These are phyloP conservation scores for Xylariaceae sp. DNA, from an alignment of 2,329 filamentous ascomycete genomes.

Conservation along the genomic window DNA sequence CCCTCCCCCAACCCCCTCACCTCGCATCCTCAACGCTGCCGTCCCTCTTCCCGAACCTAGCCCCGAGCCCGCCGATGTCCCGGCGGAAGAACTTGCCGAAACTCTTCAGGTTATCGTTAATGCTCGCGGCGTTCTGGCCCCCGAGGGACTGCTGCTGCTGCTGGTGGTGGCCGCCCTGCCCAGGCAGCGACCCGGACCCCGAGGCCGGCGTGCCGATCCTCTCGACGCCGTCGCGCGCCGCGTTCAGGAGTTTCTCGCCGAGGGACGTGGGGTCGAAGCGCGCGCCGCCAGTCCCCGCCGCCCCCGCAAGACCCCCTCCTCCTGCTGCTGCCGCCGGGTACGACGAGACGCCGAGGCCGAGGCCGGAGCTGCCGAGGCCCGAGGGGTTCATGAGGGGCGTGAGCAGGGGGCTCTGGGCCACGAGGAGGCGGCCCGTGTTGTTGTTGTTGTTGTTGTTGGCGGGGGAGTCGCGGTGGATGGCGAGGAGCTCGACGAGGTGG, in stretches of 20 bases:
- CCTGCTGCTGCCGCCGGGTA: constrained; percentile 36
- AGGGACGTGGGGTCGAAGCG: constrained; percentile 80
- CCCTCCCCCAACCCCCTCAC: constrained; percentile 1
- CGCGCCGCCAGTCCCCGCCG: constrained; percentile 32
- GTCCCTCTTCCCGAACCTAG: constrained; percentile 69
- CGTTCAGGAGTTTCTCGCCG: constrained; percentile 85
- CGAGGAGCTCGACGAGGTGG: constrained; percentile 83
- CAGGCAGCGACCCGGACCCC: constrained; percentile 34
- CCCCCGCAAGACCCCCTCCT: constrained; percentile 42
- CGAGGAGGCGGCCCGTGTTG: too few species aligned
- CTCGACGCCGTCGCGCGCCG: constrained; percentile 81
- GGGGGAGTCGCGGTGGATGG: constrained; percentile 75
- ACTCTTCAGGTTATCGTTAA: constrained; percentile 93
- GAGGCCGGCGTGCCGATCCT: constrained; percentile 65
- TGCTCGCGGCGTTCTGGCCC: constrained; percentile 62
- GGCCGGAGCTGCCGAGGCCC: constrained; percentile 42
- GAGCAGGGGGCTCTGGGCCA: constrained; percentile 70
- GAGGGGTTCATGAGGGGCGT: constrained; percentile 62
- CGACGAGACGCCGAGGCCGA: constrained; percentile 49
- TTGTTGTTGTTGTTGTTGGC: constrained; percentile 68
- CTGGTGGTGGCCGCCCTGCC: too few species aligned
- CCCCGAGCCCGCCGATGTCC: constrained; percentile 78
- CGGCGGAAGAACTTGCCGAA: constrained; percentile 95
- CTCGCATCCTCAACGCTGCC: constrained; percentile 37
- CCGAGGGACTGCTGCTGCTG: too few species aligned